Conservation (phyloP, 2,329 filamentous ascomycete species). For the Phialophora chinensis region DNA sequence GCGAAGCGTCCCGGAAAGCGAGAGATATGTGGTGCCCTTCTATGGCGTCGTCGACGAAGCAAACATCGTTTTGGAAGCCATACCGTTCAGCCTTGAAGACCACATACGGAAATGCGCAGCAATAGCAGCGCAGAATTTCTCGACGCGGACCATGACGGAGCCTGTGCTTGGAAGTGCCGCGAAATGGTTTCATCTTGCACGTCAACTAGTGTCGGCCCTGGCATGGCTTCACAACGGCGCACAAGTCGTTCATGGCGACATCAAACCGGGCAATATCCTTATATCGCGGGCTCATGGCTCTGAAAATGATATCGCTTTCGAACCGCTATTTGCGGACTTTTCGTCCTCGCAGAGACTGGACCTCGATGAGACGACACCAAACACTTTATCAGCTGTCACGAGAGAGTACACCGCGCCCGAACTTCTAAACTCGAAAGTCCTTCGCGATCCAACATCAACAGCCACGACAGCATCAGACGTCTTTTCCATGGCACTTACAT, state of each 20-base stretch:
- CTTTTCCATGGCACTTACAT: conserved; percentile 54
- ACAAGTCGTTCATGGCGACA: conserved; percentile 54
- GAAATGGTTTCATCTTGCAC: conserved; percentile 50
- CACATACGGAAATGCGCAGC: conserved; percentile 48
- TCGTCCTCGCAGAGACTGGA: conserved; percentile 48
- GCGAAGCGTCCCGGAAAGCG: conserved; percentile 43
- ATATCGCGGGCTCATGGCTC: conserved; percentile 40
- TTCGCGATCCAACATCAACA: conserved; percentile 44
- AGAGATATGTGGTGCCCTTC: conserved; percentile 52
- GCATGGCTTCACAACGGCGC: conserved; percentile 51
- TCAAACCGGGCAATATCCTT: conserved; percentile 56
- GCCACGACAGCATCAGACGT: conserved; percentile 52
- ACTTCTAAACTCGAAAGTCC: conserved; percentile 46
- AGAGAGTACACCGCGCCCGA: conserved; percentile 55
- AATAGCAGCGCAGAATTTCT: conserved; percentile 41
- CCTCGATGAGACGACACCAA: conserved; percentile 26
- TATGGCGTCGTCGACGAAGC: conserved; percentile 50
- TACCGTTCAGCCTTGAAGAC: conserved; percentile 51
- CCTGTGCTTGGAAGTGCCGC: conserved; percentile 49
- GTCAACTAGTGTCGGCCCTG: conserved; percentile 50
- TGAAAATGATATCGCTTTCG: conserved; percentile 16
- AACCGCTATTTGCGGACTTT: conserved; percentile 53
- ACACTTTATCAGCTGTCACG: conserved; percentile 49
- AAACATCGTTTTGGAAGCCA: conserved; percentile 53
- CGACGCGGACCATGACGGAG: conserved; percentile 53